Base-by-base conservation (phyloP, 257 asterid species). In the Paraleonurus japonicus region DNA sequence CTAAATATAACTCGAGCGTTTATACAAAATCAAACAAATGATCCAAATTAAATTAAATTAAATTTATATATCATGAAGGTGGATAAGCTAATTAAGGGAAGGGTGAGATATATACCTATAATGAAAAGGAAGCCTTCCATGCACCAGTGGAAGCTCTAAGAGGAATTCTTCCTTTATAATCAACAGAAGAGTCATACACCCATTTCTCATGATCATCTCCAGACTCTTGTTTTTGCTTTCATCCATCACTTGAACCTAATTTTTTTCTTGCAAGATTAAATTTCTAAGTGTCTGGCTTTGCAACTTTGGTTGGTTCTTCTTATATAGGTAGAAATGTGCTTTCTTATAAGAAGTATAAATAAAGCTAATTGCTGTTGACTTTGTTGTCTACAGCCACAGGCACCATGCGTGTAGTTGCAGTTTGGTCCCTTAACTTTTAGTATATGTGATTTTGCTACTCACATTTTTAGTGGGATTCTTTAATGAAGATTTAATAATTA, bases 101-200 rank as follows among this genome's bases (percentile, higher is more conserved):
- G 2, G 6, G 16, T 15, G 7, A 26, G 3, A 48, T 54, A 7
- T 2, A 17, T 86, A 92, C 98, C 95, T 62, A 92, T 83, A 62
- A 89, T 89, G 77, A 89, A 88, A 85, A 80, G 33, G 98, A 78
- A 47, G 96, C 96, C 66, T 85, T 92, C 96, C 96, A 92, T 45
- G 84, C 85, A 64, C 98, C 98, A 15, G 98, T 92, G 11, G 96
- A 81, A 78, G 86, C 86, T 55, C 98, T 78, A 6, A 78, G 82
- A 47, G 98, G 96, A 73, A 86, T 61, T 76, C 88, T 79, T 27
- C 96, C 98, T 80, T 84, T 85, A 26, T 82, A 78, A 83, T 92
- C 96, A 33, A 85, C 48, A 1, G 98, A 92, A 72, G 96, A 80
- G 63, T 92, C 98, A 61, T 81, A 80, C 48, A 89, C 98, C 94